Base-by-base conservation (phyloP, 2,329 filamentous ascomycete genomes). In the Aspergillus tanneri region DNA sequence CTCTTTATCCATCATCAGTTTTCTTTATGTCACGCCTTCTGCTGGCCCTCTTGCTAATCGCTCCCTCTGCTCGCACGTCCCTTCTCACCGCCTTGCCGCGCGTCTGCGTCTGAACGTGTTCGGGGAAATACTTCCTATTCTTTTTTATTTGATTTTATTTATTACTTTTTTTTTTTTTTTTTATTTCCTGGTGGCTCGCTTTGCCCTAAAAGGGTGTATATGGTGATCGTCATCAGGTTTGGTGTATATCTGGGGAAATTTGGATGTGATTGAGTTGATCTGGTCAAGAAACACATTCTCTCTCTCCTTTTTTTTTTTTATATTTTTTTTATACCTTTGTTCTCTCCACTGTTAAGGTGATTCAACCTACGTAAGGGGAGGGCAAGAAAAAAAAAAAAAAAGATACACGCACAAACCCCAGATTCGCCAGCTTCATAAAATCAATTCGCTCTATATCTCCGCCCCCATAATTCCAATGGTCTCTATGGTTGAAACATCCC, bases 401-500 rank as follows among this genome's bases (percentile, higher is more conserved):
- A 28, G 35, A 42, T 27, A 38, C 38, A 22, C 32, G 18, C 5
- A 18, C 11, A 38, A 43, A 38, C n/a, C n/a, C n/a, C n/a, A 45
- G 46, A 41, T 23, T 49, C 24, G 25, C 23, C 21, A 18, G n/a
- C n/a, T 23, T 23, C 38, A 42, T 30, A 34, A 32, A 39, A 35
- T 27, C 41, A 37, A 23, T 43, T 30, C 30, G 21, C 28, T 24
- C 22, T 28, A 27, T 46, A 43, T 46, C 50, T 47, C 53, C 52
- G 50, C 48, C 51, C 16, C 21, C 47, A 43, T 43, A 42, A 34
- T 32, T 54, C 56, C 58, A 63, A 75, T 75, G 71, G 71, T 74
- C 66, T 73, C 73, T 55, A 67, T 73, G 65, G 65, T 72, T 47
- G 67, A 72, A 55, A 60, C 65, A 57, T 59, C 64, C 57, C 61